Conservation (phyloP, 345 rosid genomes). For the Citrus mangshanensis region DNA sequence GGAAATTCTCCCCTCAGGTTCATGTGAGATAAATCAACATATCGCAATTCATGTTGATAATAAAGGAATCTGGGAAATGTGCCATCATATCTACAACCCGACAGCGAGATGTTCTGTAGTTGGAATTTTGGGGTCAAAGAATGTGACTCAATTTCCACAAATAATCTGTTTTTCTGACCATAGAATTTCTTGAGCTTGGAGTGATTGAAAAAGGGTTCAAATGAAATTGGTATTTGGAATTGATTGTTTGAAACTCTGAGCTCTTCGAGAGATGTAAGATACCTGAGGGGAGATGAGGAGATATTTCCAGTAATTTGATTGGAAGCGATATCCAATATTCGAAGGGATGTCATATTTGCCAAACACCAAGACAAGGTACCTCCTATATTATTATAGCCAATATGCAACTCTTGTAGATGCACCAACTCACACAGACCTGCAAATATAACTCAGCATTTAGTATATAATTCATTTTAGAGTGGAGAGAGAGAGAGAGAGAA, state of each 20-base stretch:
- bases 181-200: neutral
- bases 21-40: neutral
- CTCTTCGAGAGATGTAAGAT: neutral
- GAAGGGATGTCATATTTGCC: neutral
- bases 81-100: too few species aligned
- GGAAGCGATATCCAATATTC: neutral
- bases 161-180: neutral
- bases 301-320: conserved; percentile 12
- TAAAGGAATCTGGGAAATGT: too few species aligned
- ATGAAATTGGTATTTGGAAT: conserved; percentile 8
- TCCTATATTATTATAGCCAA: neutral
- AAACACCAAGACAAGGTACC: neutral
- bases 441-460: neutral
- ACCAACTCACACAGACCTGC: neutral
- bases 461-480: too few species aligned
- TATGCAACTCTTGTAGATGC: neutral
- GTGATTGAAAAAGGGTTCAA: neutral
- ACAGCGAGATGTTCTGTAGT: too few species aligned
- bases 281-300: neutral
- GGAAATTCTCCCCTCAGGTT: neutral
- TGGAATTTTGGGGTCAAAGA: too few species aligned
- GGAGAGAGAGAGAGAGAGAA: too few species aligned
- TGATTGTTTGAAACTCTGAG: neutral
- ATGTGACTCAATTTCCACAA: neutral
- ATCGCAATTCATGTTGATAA: neutral